Percentiles rank a stretch among this genome's conserved stretches.
These are phyloP conservation scores for Camelina neglecta DNA, from an alignment of 345 rosid genomes.

Conservation along the genomic window DNA sequence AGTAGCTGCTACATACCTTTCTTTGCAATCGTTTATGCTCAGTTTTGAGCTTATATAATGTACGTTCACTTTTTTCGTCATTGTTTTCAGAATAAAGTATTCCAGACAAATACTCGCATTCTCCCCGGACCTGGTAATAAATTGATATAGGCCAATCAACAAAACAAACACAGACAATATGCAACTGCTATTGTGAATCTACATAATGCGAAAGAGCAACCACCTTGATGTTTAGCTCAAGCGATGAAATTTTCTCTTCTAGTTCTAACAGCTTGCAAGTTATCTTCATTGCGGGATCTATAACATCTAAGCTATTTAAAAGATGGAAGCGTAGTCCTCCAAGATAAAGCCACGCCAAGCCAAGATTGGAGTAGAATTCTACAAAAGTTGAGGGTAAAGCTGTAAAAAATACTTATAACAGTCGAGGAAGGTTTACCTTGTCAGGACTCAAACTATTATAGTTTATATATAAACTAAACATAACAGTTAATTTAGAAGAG, in stretches of 20 bases:
- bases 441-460: constrained; percentile 19
- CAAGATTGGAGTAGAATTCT: constrained; percentile 60
- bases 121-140: constrained; percentile 67
- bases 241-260: constrained; percentile 62
- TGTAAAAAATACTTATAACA: constrained; percentile 8
- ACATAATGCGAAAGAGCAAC: constrained; percentile 31
- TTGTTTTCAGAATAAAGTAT: constrained; percentile 51
- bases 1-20: constrained; percentile 58
- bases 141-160: constrained; percentile 16
- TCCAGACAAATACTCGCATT: constrained; percentile 80
- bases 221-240: constrained; percentile 81
- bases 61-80: constrained; percentile 50
- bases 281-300: constrained; percentile 85
- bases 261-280: constrained; percentile 59
- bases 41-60: constrained; percentile 55
- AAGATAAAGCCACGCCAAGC: constrained; percentile 72
- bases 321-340: constrained; percentile 81
- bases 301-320: constrained; percentile 62
- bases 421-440: constrained; percentile 9
- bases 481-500: not conserved
- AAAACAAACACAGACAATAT: constrained; percentile 10
- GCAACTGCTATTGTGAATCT: constrained; percentile 16
- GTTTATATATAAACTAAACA: constrained; percentile 8
- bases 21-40: constrained; percentile 57
- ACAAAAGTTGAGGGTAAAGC: constrained; percentile 29